Conservation (phyloP, 495 filamentous ascomycete species). For the Zalerion maritima region DNA sequence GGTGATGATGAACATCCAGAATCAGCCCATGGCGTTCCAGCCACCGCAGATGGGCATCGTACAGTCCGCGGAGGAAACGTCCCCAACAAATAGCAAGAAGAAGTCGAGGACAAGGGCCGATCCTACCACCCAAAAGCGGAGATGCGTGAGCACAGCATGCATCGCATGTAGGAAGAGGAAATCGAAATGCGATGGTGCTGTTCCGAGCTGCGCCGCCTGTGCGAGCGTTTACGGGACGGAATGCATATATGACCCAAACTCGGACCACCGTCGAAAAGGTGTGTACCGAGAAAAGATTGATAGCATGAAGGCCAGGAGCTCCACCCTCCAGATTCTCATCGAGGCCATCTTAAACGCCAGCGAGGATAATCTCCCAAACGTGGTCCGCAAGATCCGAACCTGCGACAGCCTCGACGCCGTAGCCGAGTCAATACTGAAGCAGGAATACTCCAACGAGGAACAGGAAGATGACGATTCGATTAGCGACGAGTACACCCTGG, state of each 20-base stretch:
- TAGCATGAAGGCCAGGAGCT: conserved; percentile 70
- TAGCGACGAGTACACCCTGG: conserved; percentile 24
- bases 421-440: conserved; percentile 60
- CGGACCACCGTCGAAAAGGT: conserved; percentile 88
- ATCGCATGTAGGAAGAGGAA: conserved; percentile 84
- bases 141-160: conserved; percentile 88
- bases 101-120: conserved; percentile 34
- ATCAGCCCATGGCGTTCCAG: conserved; percentile 10
- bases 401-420: conserved; percentile 87
- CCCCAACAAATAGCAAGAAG: conserved; percentile 26
- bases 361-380: conserved; percentile 64
- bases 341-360: conserved; percentile 85
- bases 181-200: conserved; percentile 90
- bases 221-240: conserved; percentile 88
- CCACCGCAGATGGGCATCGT: conserved; percentile 5
- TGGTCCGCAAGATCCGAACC: conserved; percentile 76
- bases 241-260: conserved; percentile 89
- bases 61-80: conserved; percentile 6
- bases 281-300: conserved; percentile 94
- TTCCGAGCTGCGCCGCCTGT: conserved; percentile 87
- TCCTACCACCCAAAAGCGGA: conserved; percentile 48
- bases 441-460: conserved; percentile 29
- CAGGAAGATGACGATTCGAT: conserved; percentile 22
- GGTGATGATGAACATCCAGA: no score
- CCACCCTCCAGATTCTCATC: conserved; percentile 79